Base-by-base conservation (phyloP, 805 yeast genomes). In the Torulaspora gathmanii region DNA sequence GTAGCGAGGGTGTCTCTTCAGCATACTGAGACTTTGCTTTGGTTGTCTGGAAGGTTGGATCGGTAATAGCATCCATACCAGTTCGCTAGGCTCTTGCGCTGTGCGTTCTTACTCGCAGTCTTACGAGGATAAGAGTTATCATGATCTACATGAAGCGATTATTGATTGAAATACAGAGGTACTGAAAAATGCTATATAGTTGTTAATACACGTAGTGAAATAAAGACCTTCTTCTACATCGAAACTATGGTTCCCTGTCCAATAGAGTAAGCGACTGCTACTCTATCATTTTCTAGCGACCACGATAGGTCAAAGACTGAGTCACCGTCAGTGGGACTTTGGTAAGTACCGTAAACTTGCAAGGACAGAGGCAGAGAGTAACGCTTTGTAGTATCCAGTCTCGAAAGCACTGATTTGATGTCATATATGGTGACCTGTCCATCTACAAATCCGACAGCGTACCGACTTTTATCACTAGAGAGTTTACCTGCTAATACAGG, bases 1-100 rank as follows among this genome's bases (percentile, higher is more conserved):
- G 73, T 29, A 90, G 70, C 1, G 95, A 86, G 1, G 96, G 96
- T 9, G 80, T 68, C 48, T 83, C 90, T 44, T 80, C 87, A 5
- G 57, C 49, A 12, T 46, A 52, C 9, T 51, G 47, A 10, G 57
- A 40, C 33, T 53, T 53, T 1, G 55, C 40, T 28, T 55, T 58
- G 3, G 61, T 57, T 11, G 45, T 53, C 23, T 61, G 63, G 37
- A 64, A 63, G 2, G 63, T 56, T 20, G 69, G 61, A 45, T 64
- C 69, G 19, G 67, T 48, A 22, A 64, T 64, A n/a, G 64, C 68
- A 52, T 64, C 69, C 69, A 64, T 64, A 3, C 25, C 19, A 12
- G 25, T 22, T 22, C 6, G 25, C 25, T 22, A 7, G 25, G 25
- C 8, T 22, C 25, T 22, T 22, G 23, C 25, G 2, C 25, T 22